A percentile compares a stretch with the other conserved stretches of the same genome.
Conservation (phyloP, 2,329 filamentous ascomycete genomes). For the Ophiostoma triangulosporum region DNA sequence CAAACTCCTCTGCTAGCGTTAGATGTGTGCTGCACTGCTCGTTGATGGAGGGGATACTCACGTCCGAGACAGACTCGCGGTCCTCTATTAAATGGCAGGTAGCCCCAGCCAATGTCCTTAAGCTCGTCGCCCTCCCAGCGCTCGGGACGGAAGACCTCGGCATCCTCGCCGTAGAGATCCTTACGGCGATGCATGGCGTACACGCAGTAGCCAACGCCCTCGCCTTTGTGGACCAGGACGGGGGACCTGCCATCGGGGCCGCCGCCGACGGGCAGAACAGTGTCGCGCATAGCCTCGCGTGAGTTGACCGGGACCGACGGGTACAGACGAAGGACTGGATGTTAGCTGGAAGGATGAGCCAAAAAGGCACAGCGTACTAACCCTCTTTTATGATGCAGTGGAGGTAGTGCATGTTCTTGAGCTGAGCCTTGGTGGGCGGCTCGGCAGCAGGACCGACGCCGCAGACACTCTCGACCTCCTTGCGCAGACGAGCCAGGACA, state of each 20-base stretch:
- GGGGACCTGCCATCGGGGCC: conserved; percentile 28
- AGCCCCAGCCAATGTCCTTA: conserved; percentile 5
- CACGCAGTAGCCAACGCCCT: conserved; percentile 24
- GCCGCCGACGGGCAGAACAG: conserved; percentile 32
- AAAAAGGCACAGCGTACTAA: not conserved
- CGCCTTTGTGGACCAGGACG: conserved; percentile 30
- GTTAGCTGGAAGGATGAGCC: too few relatives aligned
- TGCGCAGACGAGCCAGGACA: not conserved
- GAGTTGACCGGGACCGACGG: conserved; percentile 8
- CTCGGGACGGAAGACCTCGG: conserved; percentile 7
- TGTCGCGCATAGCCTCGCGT: conserved; percentile 17
- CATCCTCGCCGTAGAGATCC: conserved; percentile 10
- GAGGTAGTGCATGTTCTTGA: not conserved
- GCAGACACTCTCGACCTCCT: not conserved
- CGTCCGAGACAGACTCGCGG: conserved; percentile 6
- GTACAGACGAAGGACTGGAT: not conserved
- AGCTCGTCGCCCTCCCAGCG: conserved; percentile 4
- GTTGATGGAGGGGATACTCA: too few relatives aligned
- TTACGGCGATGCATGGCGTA: conserved; percentile 21
- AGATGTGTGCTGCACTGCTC: too few relatives aligned
- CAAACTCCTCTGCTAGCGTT: too few relatives aligned
- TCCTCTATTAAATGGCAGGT: conserved; percentile 8
- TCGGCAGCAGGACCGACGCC: not conserved
- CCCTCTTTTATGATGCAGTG: conserved; percentile 1
- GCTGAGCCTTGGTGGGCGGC: not conserved